Evolutionary conservation across 208 protist species (phyloP).

Genomic region (Trypanosoma rangeli): DNA sequence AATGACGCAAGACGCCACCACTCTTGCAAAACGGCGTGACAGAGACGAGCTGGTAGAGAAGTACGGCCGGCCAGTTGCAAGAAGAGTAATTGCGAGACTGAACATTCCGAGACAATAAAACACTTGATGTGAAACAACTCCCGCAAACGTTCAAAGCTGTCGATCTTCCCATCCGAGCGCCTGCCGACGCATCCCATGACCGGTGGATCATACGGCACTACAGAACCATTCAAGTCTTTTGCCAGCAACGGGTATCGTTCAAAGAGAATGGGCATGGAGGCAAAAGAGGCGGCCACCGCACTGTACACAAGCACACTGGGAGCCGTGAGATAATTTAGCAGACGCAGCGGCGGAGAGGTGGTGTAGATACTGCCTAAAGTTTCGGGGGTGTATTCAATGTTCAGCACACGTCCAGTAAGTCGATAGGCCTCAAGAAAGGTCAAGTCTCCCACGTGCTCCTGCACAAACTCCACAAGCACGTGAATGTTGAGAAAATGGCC

Average conservation of each 20-base stretch:
- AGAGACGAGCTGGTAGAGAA: constrained; percentile 13
- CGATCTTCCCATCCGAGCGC: constrained; percentile 23
- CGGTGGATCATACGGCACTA: constrained; percentile 41
- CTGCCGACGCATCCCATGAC: constrained; percentile 39
- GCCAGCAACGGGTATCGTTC: constrained; percentile 32
- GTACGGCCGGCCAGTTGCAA: constrained; percentile 9
- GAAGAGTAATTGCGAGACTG: constrained; percentile 27
- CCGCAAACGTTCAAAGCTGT: constrained; percentile 40
- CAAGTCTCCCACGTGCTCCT: constrained; percentile 59
- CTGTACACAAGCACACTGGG: constrained; percentile 72
- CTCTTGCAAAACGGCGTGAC: constrained; percentile 20
- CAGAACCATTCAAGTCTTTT: constrained; percentile 28
- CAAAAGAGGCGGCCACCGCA: constrained; percentile 41
- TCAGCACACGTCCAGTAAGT: constrained; percentile 68
- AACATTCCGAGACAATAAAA: constrained; percentile 56
- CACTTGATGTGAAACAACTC: constrained; percentile 62
- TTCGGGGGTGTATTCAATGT: constrained; percentile 61
- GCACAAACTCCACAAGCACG: constrained; percentile 51
- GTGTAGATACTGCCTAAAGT: constrained; percentile 13
- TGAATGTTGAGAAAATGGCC: constrained; percentile 61
- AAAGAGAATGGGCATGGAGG: constrained; percentile 28
- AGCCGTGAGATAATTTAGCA: constrained; percentile 80
- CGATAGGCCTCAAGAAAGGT: constrained; percentile 86
- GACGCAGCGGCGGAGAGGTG: neutral
- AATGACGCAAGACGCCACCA: constrained; percentile 20